Base-by-base conservation (phyloP, 2,329 filamentous ascomycete genomes). In the Venturiaceae sp. region DNA sequence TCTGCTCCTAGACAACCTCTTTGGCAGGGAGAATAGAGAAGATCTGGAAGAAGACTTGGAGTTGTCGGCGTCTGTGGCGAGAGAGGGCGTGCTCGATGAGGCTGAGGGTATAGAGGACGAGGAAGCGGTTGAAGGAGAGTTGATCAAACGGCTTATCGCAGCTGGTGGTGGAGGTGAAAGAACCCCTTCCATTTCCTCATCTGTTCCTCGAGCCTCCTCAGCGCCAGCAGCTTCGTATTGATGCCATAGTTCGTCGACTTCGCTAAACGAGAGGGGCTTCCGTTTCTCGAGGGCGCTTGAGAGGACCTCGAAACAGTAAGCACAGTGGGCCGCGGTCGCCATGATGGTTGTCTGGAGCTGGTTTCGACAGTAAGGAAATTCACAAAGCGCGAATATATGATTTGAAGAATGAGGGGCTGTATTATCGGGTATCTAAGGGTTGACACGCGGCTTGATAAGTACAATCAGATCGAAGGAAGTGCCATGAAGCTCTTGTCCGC, bases 301-400 rank as follows among this genome's bases (percentile, higher is more conserved):
- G 37, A 99, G 84, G 41, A 80, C 80, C 74, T 99, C 94, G 78
- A 99, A 97, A 77, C 92, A 96, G 74, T 86, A 92, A 67, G 92
- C 84, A 73, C 92, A 96, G 74, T 97, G 92, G 60, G 86, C 86
- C 66, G 83, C 75, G 59, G 87, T 87, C 53, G 94, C 92, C 92
- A 97, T 97, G n/a, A n/a, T n/a, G 32, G n/a, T 28, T 13, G 9
- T 36, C 16, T 7, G 26, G 23, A 4, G 5, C 14, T 7, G 14
- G n/a, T n/a, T n/a, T n/a, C n/a, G n/a, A n/a, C n/a, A n/a, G n/a
- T n/a, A n/a, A n/a, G n/a, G n/a, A n/a, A n/a, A n/a, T 28, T 16
- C 44, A 28, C 21, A 21, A 23, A 13, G 6, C 16, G 5, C 5
- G 44, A 13, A 16, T 30, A n/a, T 50, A 14, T 11, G 8, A 21